Percentiles rank a stretch among this genome's conserved stretches.
phyloP scores from a whole-genome alignment of 208 protist genomes.

The Crithidia expoeki region DNA sequence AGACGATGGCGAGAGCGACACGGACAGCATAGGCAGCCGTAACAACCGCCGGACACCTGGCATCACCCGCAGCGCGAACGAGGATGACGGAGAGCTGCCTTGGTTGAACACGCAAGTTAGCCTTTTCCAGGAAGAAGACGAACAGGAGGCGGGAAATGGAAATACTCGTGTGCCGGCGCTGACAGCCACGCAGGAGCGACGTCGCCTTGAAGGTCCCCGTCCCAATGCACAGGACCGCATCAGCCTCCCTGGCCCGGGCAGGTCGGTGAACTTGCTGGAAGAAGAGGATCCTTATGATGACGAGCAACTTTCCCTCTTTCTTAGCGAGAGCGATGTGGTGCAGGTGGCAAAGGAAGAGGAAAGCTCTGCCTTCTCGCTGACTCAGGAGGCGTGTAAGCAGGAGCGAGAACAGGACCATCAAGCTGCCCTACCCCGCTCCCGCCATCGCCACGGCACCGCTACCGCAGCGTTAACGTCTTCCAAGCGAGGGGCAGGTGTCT shows the following conservation, averaged over 20 bases:
- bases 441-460: background rate
- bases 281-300: slow-evolving; percentile 34
- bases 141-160: slow-evolving; percentile 1
- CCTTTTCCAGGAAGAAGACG: slow-evolving; percentile 32
- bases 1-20: slow-evolving; percentile 4
- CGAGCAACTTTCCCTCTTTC: slow-evolving; percentile 26
- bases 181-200: slow-evolving; percentile 18
- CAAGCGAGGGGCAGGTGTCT: background rate
- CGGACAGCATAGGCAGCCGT: slow-evolving; percentile 3
- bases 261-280: slow-evolving; percentile 37
- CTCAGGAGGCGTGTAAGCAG: slow-evolving; percentile 38
- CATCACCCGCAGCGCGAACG: background rate
- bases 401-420: slow-evolving; percentile 29
- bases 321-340: background rate
- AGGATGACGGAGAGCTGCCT: background rate
- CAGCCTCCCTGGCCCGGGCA: slow-evolving; percentile 22
- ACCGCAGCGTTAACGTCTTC: background rate
- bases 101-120: slow-evolving; percentile 30
- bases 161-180: background rate
- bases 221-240: slow-evolving; percentile 17
- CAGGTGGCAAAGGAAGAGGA: background rate
- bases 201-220: slow-evolving; percentile 14
- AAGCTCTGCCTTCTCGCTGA: slow-evolving; percentile 27
- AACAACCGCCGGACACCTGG: background rate
- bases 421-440: slow-evolving; percentile 16